A percentile compares a stretch with the other conserved stretches of the same genome.
These are phyloP conservation scores for Lomentospora prolificans DNA, from an alignment of 2,329 filamentous ascomycete species.

Conservation along the genomic window DNA sequence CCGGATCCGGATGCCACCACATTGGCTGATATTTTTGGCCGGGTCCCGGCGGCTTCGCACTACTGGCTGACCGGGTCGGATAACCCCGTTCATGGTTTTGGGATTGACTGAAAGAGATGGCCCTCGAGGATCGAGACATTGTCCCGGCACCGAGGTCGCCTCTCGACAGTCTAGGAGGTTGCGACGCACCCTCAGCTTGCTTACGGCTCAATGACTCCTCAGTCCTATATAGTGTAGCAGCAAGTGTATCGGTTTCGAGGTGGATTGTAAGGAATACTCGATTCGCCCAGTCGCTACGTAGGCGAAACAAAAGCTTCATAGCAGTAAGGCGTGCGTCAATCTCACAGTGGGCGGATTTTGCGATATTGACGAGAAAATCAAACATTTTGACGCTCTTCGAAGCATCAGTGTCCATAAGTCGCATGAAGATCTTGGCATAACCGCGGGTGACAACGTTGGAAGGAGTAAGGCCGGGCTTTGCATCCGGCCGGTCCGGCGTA, in stretches of 20 bases:
- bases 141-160: slow-evolving; percentile 1
- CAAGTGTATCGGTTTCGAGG: slow-evolving; percentile 64
- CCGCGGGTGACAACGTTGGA: slow-evolving; percentile 64
- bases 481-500: slow-evolving; percentile 13
- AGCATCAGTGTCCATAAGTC: slow-evolving; percentile 56
- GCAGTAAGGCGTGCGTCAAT: slow-evolving; percentile 62
- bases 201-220: slow-evolving; percentile 41
- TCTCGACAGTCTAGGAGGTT: not conserved
- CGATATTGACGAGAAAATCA: slow-evolving; percentile 53
- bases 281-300: slow-evolving; percentile 74
- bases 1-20: slow-evolving; percentile 48
- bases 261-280: slow-evolving; percentile 61
- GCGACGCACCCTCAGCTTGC: slow-evolving; percentile 33
- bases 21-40: slow-evolving; percentile 36
- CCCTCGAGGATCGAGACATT: slow-evolving; percentile 35
- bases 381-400: slow-evolving; percentile 55
- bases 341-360: slow-evolving; percentile 48
- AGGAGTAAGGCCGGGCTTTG: slow-evolving; percentile 31
- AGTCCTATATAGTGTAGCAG: slow-evolving; percentile 60
- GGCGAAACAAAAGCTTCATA: slow-evolving; percentile 69
- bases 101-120: slow-evolving; percentile 40
- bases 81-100: slow-evolving; percentile 31
- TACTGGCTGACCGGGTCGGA: slow-evolving; percentile 32
- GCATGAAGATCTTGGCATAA: slow-evolving; percentile 67
- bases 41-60: slow-evolving; percentile 23